These are phyloP conservation scores for Puccinia hordei DNA, from an alignment of 1,284 basidiomycete species.

Conservation along the genomic window DNA sequence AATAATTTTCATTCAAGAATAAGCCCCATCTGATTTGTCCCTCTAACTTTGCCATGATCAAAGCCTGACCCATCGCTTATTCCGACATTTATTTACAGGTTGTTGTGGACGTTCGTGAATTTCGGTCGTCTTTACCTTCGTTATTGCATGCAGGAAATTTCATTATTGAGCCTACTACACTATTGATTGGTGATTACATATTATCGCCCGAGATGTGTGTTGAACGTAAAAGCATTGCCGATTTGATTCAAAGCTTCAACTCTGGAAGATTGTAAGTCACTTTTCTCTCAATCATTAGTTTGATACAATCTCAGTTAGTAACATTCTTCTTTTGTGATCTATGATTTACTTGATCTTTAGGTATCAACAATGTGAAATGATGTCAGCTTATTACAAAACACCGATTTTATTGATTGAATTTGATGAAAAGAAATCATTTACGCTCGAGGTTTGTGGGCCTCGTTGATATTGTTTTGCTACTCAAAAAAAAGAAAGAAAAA, in stretches of 20 bases:
- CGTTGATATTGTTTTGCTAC: not conserved
- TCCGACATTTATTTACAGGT: constrained; percentile 58
- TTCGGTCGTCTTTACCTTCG: constrained; percentile 87
- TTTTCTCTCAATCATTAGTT: not conserved
- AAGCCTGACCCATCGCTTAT: not conserved
- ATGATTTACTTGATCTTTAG: constrained; percentile 20
- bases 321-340: not conserved
- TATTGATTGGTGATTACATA: constrained; percentile 95
- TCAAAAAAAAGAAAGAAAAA: not conserved
- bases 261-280: constrained; percentile 72
- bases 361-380: constrained; percentile 94
- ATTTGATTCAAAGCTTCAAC: constrained; percentile 87
- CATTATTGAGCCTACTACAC: constrained; percentile 80
- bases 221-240: constrained; percentile 89
- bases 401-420: constrained; percentile 97
- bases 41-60: not conserved
- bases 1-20: not conserved
- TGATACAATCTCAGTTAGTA: not conserved
- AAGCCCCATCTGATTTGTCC: too few species aligned
- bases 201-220: constrained; percentile 92
- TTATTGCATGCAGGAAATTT: constrained; percentile 81
- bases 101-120: constrained; percentile 95
- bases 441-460: constrained; percentile 62
- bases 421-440: constrained; percentile 93
- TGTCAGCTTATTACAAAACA: constrained; percentile 93